phyloP scores from a whole-genome alignment of 2,329 filamentous ascomycete genomes.

The Colletotrichum theobromicola region DNA sequence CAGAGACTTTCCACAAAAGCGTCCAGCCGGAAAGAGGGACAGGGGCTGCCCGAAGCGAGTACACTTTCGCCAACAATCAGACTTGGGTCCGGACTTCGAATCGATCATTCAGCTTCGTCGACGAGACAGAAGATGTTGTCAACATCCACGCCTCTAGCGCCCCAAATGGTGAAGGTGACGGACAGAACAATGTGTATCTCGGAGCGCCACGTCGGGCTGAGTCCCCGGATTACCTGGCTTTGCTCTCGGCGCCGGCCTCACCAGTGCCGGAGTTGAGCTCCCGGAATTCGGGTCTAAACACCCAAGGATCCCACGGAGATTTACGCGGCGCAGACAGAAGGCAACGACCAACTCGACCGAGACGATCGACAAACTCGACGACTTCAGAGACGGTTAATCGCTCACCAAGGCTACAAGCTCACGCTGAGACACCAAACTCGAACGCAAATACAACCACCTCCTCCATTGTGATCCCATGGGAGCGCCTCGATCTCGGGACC shows the following conservation, averaged over 20 bases:
- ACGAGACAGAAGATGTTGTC: constrained; percentile 32
- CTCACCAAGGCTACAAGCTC: not conserved
- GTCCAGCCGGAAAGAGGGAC: constrained; percentile 5
- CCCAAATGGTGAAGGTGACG: not conserved
- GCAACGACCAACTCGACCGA: not conserved
- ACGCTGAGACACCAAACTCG: not conserved
- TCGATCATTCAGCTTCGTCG: constrained; percentile 30
- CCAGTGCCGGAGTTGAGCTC: not conserved
- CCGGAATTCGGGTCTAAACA: not conserved
- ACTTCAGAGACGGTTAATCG: not conserved
- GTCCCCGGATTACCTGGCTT: not conserved
- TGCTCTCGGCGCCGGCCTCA: not conserved
- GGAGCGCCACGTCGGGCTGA: not conserved
- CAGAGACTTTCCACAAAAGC: not conserved
- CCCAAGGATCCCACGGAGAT: not conserved
- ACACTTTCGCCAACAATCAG: constrained; percentile 29
- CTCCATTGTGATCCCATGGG: not conserved
- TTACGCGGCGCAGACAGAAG: not conserved
- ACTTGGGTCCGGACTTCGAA: constrained; percentile 31
- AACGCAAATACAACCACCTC: not conserved
- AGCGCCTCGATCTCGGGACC: not conserved
- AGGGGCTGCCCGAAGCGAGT: constrained; percentile 15
- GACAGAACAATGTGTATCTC: not conserved
- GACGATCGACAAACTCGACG: not conserved
- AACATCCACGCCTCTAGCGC: constrained; percentile 26